Conservation (phyloP, 1,139 yeast species). For the Candida dubliniensis region DNA sequence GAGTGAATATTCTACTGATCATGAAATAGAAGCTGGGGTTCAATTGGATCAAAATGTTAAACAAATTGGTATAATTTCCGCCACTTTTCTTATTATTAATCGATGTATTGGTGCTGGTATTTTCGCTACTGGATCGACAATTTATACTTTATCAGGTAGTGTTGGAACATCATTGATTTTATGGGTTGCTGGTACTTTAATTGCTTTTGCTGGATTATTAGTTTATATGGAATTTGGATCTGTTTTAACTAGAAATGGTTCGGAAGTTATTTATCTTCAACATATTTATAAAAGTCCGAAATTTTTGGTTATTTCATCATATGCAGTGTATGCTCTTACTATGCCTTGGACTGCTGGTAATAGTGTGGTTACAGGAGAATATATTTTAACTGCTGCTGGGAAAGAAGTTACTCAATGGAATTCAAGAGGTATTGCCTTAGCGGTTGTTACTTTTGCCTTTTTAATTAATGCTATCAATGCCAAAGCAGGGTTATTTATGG, state of each 20-base stretch:
- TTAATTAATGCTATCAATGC: conserved; percentile 62
- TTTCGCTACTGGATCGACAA: conserved; percentile 81
- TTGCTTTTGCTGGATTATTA: conserved; percentile 71
- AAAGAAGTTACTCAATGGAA: conserved; percentile 70
- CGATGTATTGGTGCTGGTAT: conserved; percentile 90
- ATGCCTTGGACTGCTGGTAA: conserved; percentile 88
- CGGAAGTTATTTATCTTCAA: conserved; percentile 82
- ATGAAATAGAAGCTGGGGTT: conserved; percentile 30
- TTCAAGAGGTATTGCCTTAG: conserved; percentile 73
- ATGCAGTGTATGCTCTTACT: conserved; percentile 72
- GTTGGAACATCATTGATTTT: conserved; percentile 71
- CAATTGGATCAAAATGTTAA: conserved; percentile 54
- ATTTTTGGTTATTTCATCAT: conserved; percentile 70
- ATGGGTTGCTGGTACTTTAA: conserved; percentile 77
- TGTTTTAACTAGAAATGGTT: conserved; percentile 83
- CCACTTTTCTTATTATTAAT: conserved; percentile 69
- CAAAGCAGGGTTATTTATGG: conserved; percentile 65
- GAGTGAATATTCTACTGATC: conserved; percentile 19
- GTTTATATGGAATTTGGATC: conserved; percentile 86
- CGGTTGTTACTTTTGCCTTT: conserved; percentile 71
- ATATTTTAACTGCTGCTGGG: conserved; percentile 67
- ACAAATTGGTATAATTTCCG: conserved; percentile 66
- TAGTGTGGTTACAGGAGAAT: conserved; percentile 52
- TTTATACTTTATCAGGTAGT: conserved; percentile 66
- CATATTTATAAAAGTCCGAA: conserved; percentile 68